These are phyloP conservation scores for Didymellaceae sp. DNA, from an alignment of 2,329 filamentous ascomycete species.

Conservation along the genomic window DNA sequence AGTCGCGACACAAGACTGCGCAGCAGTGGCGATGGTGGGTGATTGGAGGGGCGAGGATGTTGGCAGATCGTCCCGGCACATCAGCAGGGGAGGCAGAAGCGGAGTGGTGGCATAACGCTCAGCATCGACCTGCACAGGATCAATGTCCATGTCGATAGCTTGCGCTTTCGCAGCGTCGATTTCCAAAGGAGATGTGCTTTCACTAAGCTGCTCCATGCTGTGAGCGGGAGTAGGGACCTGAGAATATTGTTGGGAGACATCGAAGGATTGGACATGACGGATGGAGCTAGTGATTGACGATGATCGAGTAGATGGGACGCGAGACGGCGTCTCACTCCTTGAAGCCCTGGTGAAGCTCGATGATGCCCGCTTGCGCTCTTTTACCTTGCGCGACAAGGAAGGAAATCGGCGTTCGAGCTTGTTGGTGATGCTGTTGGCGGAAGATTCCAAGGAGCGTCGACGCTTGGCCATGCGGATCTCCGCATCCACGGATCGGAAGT, in stretches of 20 bases:
- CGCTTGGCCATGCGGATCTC: slow-evolving; percentile 65
- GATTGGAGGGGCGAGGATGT: slow-evolving; percentile 85
- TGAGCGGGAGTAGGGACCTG: slow-evolving; percentile 30
- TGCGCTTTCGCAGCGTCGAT: slow-evolving; percentile 52
- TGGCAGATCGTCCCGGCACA: slow-evolving; percentile 61
- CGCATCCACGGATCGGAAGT: slow-evolving; percentile 64
- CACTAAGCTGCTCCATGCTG: slow-evolving; percentile 46
- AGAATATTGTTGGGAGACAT: slow-evolving; percentile 43
- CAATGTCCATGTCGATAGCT: slow-evolving; percentile 54
- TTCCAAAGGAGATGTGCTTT: slow-evolving; percentile 39
- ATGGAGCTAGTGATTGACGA: slow-evolving; percentile 75
- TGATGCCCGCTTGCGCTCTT: slow-evolving; percentile 54
- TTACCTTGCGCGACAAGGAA: slow-evolving; percentile 62
- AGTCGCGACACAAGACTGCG: slow-evolving; percentile 53
- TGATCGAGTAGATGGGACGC: slow-evolving; percentile 72
- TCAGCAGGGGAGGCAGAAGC: slow-evolving; percentile 81
- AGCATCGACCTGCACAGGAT: slow-evolving; percentile 58
- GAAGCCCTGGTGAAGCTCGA: slow-evolving; percentile 42
- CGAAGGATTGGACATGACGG: slow-evolving; percentile 51
- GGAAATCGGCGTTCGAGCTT: slow-evolving; percentile 69
- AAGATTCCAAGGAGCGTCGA: slow-evolving; percentile 64
- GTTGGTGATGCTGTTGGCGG: slow-evolving; percentile 67
- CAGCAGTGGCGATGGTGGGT: slow-evolving; percentile 72
- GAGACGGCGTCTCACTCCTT: slow-evolving; percentile 57
- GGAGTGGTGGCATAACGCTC: slow-evolving; percentile 78